Conservation (phyloP, 352 stramenopile genomes). For the Globisporangium nodosum region DNA sequence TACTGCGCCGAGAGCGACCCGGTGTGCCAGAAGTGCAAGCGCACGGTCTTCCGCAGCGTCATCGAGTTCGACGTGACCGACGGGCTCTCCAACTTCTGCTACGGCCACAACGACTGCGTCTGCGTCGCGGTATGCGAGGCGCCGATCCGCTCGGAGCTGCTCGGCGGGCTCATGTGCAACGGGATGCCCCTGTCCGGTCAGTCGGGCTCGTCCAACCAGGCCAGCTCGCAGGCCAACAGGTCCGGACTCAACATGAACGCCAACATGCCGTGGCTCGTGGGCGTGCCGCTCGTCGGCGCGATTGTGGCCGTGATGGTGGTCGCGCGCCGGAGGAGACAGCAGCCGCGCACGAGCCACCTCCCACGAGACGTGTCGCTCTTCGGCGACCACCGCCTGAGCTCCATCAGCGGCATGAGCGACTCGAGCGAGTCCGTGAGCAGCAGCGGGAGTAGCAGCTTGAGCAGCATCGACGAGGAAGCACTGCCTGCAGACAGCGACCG, state of each 20-base stretch:
- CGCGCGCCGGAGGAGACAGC: constrained; percentile 23
- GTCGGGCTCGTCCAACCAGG: constrained; percentile 16
- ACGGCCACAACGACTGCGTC: constrained; percentile 30
- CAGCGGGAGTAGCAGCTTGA: constrained; percentile 8
- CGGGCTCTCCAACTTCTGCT: constrained; percentile 28
- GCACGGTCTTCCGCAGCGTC: constrained; percentile 28
- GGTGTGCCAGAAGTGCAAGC: constrained; percentile 26
- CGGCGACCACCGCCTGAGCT: constrained; percentile 5
- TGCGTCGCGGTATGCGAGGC: constrained; percentile 42
- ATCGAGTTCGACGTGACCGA: constrained; percentile 34
- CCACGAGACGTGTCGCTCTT: constrained; percentile 18
- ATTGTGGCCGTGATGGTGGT: constrained; percentile 32
- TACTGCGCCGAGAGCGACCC: constrained; percentile 37
- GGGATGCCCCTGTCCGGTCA: constrained; percentile 3
- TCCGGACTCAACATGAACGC: constrained; percentile 18
- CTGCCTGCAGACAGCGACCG: not conserved
- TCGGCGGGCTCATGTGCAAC: constrained; percentile 26
- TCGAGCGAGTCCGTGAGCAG: constrained; percentile 10
- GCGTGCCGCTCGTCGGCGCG: constrained; percentile 36
- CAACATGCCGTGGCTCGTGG: constrained; percentile 30
- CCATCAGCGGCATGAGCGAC: constrained; percentile 5
- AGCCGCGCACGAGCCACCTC: constrained; percentile 6
- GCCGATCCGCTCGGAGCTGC: constrained; percentile 15
- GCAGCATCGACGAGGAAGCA: constrained; percentile 2
- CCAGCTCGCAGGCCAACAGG: constrained; percentile 11